These are phyloP conservation scores for Globisporangium perplexum DNA, from an alignment of 352 stramenopile species.

Conservation along the genomic window DNA sequence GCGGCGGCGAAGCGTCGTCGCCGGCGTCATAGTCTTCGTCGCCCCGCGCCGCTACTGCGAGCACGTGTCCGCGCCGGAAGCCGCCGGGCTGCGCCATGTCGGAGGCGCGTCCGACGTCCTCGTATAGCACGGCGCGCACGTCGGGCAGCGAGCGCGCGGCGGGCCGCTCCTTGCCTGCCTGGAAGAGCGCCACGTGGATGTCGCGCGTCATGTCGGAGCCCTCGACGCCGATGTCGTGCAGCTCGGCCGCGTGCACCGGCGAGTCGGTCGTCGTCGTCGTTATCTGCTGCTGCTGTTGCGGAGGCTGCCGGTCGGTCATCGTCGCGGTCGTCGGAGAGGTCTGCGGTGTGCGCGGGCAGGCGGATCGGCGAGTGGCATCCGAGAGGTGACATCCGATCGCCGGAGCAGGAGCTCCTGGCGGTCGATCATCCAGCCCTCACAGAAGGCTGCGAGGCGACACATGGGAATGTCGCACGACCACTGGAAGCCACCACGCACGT, in stretches of 20 bases:
- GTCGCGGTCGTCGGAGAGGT: no score
- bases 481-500: not conserved
- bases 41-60: conserved; percentile 22
- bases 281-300: not conserved
- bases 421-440: not conserved
- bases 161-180: conserved; percentile 37
- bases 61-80: conserved; percentile 52
- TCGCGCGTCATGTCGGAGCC: conserved; percentile 64
- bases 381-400: no score
- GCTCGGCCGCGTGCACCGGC: conserved; percentile 18
- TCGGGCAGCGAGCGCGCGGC: conserved; percentile 43
- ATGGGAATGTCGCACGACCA: not conserved
- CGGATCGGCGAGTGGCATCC: not conserved
- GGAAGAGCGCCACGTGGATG: conserved; percentile 61
- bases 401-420: no score
- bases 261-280: not conserved
- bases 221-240: conserved; percentile 50
- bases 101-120: conserved; percentile 51
- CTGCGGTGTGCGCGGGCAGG: not conserved
- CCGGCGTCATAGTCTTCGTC: conserved; percentile 18
- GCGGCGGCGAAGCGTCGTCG: conserved; percentile 11
- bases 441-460: not conserved
- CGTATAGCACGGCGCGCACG: conserved; percentile 48
- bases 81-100: conserved; percentile 46
- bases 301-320: conserved; percentile 4